Percentiles rank a stretch among this genome's conserved stretches.
phyloP scores from a whole-genome alignment of 805 yeast genomes.

The Candida broadrunensis region DNA sequence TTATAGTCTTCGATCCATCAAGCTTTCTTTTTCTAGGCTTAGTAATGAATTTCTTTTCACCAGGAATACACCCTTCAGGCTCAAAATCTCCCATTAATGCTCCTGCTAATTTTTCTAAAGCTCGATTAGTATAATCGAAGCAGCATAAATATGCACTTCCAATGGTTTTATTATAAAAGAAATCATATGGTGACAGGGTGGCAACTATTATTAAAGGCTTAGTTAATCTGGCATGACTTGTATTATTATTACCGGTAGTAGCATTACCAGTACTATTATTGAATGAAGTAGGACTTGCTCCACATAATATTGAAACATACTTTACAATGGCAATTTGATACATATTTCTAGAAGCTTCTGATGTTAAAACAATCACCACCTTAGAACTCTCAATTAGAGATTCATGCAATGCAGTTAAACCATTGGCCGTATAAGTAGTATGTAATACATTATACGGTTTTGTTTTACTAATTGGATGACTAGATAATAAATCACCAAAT shows the following conservation, averaged over 20 bases:
- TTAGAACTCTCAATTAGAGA: conserved; percentile 49
- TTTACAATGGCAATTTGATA: conserved; percentile 61
- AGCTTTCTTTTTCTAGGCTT: conserved; percentile 21
- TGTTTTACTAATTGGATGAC: conserved; percentile 23
- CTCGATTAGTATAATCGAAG: conserved; percentile 56
- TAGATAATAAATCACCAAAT: conserved; percentile 46
- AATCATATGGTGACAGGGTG: conserved; percentile 61
- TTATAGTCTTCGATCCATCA: conserved; percentile 10
- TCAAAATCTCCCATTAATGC: conserved; percentile 53
- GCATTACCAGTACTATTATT: conserved; percentile 10
- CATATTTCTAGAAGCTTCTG: conserved; percentile 59
- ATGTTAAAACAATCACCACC: conserved; percentile 51
- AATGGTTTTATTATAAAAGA: conserved; percentile 51
- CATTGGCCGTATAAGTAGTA: conserved; percentile 57
- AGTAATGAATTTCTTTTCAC: conserved; percentile 39
- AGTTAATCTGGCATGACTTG: conserved; percentile 21
- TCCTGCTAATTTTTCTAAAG: conserved; percentile 45
- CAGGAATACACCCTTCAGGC: conserved; percentile 56
- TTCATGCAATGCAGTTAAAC: conserved; percentile 55
- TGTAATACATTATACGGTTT: conserved; percentile 48
- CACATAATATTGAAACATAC: conserved; percentile 53
- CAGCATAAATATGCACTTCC: conserved; percentile 59
- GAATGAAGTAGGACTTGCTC: conserved; percentile 36
- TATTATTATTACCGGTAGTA: background rate
- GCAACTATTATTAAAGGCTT: conserved; percentile 60